Percentiles rank a stretch among this genome's conserved stretches.
Evolutionary conservation across 139 green algal genomes (phyloP).

Genomic region (Chlamydomonas sp.): DNA sequence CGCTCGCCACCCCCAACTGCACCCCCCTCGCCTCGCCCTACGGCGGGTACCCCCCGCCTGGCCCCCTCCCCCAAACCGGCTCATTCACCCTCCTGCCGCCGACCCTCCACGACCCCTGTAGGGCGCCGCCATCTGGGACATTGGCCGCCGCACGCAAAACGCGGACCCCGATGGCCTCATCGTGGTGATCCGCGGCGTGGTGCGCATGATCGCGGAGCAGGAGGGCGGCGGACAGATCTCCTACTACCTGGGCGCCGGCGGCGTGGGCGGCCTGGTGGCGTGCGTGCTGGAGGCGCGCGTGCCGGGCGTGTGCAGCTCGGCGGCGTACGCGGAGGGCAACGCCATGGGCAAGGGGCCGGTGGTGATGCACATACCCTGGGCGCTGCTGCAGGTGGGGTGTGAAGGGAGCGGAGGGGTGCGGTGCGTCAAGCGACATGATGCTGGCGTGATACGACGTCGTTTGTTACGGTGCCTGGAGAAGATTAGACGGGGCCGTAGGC

Average conservation of each 20-base stretch:
- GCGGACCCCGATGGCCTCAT: slow-evolving; percentile 40
- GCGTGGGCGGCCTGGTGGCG: slow-evolving; percentile 47
- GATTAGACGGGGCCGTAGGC: too few species aligned
- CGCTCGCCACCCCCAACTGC: too few species aligned
- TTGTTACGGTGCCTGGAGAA: too few species aligned
- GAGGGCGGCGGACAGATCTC: slow-evolving; percentile 23
- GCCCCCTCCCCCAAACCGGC: not conserved
- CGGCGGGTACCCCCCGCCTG: not conserved
- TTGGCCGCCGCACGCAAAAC: slow-evolving; percentile 7
- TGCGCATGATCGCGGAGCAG: slow-evolving; percentile 37
- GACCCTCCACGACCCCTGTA: not conserved
- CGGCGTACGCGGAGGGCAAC: slow-evolving; percentile 75
- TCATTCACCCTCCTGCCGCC: not conserved
- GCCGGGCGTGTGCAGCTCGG: slow-evolving; percentile 37
- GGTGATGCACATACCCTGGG: slow-evolving; percentile 67
- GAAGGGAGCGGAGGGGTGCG: not conserved
- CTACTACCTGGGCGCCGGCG: slow-evolving; percentile 51
- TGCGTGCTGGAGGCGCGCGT: slow-evolving; percentile 33
- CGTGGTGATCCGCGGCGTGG: slow-evolving; percentile 52
- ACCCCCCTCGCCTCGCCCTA: not conserved
- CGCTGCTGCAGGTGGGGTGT: slow-evolving; percentile 17
- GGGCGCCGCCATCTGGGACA: slow-evolving; percentile 36
- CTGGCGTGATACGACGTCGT: too few species aligned
- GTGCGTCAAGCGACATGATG: too few species aligned
- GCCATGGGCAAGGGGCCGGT: slow-evolving; percentile 80